These are phyloP conservation scores for Colletotrichum musicola DNA, from an alignment of 2,329 filamentous ascomycete genomes.

Conservation along the genomic window DNA sequence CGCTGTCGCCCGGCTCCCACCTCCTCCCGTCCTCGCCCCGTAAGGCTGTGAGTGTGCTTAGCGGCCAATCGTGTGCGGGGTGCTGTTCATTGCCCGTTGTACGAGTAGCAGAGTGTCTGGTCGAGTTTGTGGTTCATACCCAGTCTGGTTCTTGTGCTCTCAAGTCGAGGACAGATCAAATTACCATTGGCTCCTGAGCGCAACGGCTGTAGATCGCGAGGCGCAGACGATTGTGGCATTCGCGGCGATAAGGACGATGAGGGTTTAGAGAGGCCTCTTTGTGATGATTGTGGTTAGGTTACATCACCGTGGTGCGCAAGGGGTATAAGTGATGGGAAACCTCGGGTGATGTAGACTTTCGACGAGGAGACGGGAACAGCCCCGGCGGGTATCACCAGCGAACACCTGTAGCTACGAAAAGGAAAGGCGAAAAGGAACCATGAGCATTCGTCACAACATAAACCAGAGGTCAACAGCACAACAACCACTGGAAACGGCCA, in stretches of 20 bases:
- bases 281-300: background rate
- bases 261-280: background rate
- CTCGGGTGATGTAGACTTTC: background rate
- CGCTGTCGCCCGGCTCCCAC: too few species aligned
- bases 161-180: background rate
- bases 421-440: background rate
- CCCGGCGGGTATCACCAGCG: background rate
- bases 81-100: background rate
- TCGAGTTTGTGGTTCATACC: background rate
- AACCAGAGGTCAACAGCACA: background rate
- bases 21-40: too few species aligned
- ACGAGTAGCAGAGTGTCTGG: background rate
- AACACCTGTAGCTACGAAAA: too few species aligned
- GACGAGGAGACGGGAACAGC: too few species aligned
- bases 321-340: background rate
- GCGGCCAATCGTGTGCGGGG: background rate
- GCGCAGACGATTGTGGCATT: background rate
- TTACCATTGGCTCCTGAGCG: background rate
- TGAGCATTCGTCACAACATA: background rate
- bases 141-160: background rate
- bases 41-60: conserved; percentile 6
- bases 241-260: background rate
- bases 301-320: background rate
- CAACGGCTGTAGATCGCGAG: background rate
- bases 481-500: background rate